Conservation (phyloP, 768 basidiomycete genomes). For the Kwoniella sp. region DNA sequence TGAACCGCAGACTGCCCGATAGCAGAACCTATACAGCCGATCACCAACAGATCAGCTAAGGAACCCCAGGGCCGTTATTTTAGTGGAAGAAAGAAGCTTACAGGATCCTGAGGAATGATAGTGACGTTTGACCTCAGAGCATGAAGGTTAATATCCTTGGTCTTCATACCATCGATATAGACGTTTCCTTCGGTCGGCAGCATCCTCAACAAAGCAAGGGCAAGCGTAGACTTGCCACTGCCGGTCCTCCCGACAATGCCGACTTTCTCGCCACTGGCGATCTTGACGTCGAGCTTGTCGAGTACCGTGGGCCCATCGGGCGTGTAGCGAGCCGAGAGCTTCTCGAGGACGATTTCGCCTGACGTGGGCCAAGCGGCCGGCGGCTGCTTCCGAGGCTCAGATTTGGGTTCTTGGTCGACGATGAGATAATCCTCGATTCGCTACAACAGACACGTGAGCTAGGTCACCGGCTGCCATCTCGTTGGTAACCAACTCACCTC, state of each 20-base stretch:
- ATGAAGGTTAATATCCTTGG: slow-evolving; percentile 63
- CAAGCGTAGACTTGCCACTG: slow-evolving; percentile 61
- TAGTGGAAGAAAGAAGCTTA: not conserved
- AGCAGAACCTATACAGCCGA: slow-evolving; percentile 59
- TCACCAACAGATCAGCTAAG: not conserved
- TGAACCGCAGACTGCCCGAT: slow-evolving; percentile 63
- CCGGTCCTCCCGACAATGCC: slow-evolving; percentile 69
- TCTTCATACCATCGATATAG: slow-evolving; percentile 63
- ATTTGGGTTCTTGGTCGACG: slow-evolving; percentile 64
- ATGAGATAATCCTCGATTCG: slow-evolving; percentile 64
- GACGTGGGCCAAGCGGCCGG: slow-evolving; percentile 70
- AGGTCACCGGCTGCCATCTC: too few relatives aligned
- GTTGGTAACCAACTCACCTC: slow-evolving; percentile 35
- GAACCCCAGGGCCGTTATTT: slow-evolving; percentile 56
- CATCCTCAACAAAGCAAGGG: slow-evolving; percentile 64
- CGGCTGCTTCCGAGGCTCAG: slow-evolving; percentile 59
- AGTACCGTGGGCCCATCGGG: slow-evolving; percentile 66
- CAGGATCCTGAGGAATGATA: slow-evolving; percentile 66
- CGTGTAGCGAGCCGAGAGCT: slow-evolving; percentile 64
- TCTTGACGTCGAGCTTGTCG: slow-evolving; percentile 64
- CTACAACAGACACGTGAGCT: slow-evolving; percentile 50
- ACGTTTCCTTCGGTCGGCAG: slow-evolving; percentile 65
- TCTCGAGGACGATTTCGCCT: slow-evolving; percentile 63
- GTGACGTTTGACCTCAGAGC: slow-evolving; percentile 65
- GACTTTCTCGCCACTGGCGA: slow-evolving; percentile 65